These are phyloP conservation scores for Torulaspora maleeae DNA, from an alignment of 805 yeast species.

Conservation along the genomic window DNA sequence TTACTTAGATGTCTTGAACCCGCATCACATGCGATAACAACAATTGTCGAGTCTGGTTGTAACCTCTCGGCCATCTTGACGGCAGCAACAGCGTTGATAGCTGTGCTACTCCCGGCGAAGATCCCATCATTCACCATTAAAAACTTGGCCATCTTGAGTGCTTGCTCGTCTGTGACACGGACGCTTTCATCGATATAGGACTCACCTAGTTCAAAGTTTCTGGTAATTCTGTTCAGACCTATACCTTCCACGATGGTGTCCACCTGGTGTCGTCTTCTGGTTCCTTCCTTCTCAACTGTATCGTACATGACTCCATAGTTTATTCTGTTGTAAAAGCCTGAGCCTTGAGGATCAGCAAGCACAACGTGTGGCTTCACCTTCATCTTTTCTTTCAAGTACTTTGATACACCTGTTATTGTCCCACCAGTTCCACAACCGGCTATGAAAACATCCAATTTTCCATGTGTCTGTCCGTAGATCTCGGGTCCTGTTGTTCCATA, in stretches of 20 bases:
- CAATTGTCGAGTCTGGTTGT: constrained; percentile 63
- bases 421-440: constrained; percentile 98
- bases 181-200: constrained; percentile 68
- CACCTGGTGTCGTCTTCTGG: constrained; percentile 91
- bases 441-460: constrained; percentile 66
- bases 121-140: constrained; percentile 80
- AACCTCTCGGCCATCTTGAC: constrained; percentile 47
- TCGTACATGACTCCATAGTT: constrained; percentile 94
- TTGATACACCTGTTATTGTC: constrained; percentile 88
- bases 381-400: constrained; percentile 54
- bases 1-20: constrained; percentile 88
- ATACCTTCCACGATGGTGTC: constrained; percentile 93
- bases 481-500: constrained; percentile 88
- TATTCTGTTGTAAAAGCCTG: constrained; percentile 81
- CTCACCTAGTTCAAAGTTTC: constrained; percentile 72
- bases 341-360: constrained; percentile 94
- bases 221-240: constrained; percentile 82
- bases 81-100: constrained; percentile 90
- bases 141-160: constrained; percentile 82
- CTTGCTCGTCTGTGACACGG: constrained; percentile 73
- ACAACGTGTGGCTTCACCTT: constrained; percentile 45
- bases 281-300: constrained; percentile 82
- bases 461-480: constrained; percentile 68
- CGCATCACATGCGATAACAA: constrained; percentile 86
- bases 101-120: constrained; percentile 90